Base-by-base conservation (phyloP, 2,329 filamentous ascomycete genomes). In the Exophiala sp. region DNA sequence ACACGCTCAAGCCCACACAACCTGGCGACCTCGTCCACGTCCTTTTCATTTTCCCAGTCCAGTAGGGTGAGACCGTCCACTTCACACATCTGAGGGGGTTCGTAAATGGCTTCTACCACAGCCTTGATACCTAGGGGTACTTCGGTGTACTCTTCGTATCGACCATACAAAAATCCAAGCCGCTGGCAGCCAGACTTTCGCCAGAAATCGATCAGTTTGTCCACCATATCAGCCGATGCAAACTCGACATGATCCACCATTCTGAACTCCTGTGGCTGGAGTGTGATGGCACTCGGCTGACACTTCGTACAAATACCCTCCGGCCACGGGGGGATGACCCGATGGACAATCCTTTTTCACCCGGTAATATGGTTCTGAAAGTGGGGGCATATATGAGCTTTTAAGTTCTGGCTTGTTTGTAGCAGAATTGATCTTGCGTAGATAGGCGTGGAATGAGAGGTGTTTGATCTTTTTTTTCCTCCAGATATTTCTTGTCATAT, bases 211-310 rank as follows among this genome's bases (percentile, higher is more conserved):
- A 98, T 81, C 49, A 97, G 82, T n/a, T 80, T 81, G 65, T 98
- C 87, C 61, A 97, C 87, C 27, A 97, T 80, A 46, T 82, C 77
- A 2, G 88, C 83, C 1, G 86, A 84, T 1, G 91, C 83, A 65
- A 98, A 97, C 68, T 98, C 94, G 56, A 98, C 93, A 66, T 98
- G 93, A 63, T 98, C 93, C 2, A 98, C 90, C 87, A 93, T 96
- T 44, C 93, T 88, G 67, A 91, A 98, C 16, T 85, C 78, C 68
- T 98, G 93, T 3, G 89, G 88, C 65, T 97, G 90, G 46, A 98
- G 73, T 9, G 88, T 95, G 64, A 98, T 98, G 48, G 93, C 91
- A 58, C 91, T 95, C 6, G 93, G 93, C 65, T 98, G 94, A 62
- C 93, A 98, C 67, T 97, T 98, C 51, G 88, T 94, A 72, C 93